Conservation (phyloP, 176 grass and related monocot species). For the Juncus effusus region DNA sequence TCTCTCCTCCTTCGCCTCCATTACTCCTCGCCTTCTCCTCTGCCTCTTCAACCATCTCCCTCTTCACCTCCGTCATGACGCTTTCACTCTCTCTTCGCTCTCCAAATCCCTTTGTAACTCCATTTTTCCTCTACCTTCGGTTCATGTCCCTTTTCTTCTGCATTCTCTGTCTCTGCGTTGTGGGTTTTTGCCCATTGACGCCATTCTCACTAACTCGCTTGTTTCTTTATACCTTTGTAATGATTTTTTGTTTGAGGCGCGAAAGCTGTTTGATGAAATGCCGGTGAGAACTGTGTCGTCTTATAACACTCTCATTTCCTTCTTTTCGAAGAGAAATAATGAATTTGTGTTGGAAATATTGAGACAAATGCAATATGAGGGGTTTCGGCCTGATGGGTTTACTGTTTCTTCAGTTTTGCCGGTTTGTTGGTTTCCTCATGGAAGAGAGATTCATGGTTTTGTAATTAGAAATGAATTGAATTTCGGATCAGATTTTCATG, state of each 20-base stretch:
- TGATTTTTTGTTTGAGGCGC: conserved; percentile 12
- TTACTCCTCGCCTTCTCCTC: conserved; percentile 35
- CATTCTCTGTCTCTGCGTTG: conserved; percentile 31
- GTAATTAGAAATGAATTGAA: conserved; percentile 35
- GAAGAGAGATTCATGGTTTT: conserved; percentile 58
- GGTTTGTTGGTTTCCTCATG: not conserved
- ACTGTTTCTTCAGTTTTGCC: conserved; percentile 43
- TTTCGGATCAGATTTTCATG: conserved; percentile 38
- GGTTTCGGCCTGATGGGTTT: conserved; percentile 42
- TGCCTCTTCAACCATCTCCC: conserved; percentile 39
- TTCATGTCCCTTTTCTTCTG: not conserved
- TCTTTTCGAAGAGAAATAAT: not conserved
- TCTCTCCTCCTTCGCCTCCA: conserved; percentile 6
- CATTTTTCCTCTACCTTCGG: not conserved
- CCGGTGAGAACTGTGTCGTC: conserved; percentile 39
- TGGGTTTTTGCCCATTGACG: conserved; percentile 33
- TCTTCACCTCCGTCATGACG: conserved; percentile 33
- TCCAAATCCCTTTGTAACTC: conserved; percentile 20
- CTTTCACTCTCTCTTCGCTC: conserved; percentile 42
- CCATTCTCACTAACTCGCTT: conserved; percentile 44
- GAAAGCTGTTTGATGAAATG: conserved; percentile 72
- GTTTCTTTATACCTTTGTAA: not conserved
- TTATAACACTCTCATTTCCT: conserved; percentile 53
- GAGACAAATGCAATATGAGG: conserved; percentile 38
- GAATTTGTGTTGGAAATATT: conserved; percentile 21